Conservation (phyloP, 495 filamentous ascomycete species). For the Chaetomium fimeti region DNA sequence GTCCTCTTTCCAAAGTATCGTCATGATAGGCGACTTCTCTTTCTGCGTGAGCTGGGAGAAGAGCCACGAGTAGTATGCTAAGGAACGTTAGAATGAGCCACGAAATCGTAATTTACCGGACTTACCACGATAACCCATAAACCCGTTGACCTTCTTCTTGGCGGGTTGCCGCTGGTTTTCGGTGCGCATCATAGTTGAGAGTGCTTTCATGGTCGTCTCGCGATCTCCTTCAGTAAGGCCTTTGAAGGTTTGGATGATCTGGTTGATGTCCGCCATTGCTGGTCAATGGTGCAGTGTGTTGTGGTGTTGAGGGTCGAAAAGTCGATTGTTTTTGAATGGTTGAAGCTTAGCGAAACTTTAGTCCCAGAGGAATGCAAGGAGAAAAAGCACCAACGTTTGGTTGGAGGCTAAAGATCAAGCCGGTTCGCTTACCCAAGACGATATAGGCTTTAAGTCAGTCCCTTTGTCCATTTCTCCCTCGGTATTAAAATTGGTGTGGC, state of each 20-base stretch:
- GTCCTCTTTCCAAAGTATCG: constrained; percentile 31
- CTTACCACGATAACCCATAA: constrained; percentile 24
- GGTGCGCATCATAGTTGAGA: constrained; percentile 19
- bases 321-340: neutral
- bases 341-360: too few species aligned
- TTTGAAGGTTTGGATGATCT: neutral
- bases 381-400: too few species aligned
- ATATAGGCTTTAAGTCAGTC: too few species aligned
- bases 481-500: too few species aligned
- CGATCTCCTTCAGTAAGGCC: constrained; percentile 13
- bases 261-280: neutral
- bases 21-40: constrained; percentile 23
- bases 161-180: constrained; percentile 11
- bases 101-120: neutral
- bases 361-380: too few species aligned
- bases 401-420: too few species aligned
- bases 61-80: constrained; percentile 23
- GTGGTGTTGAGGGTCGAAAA: neutral
- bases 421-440: too few species aligned
- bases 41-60: constrained; percentile 22
- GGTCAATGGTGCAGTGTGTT: neutral
- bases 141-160: constrained; percentile 25
- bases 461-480: too few species aligned
- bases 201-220: constrained; percentile 16
- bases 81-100: neutral